Evolutionary conservation across 345 rosid genomes (phyloP).

Genomic region (Cardamine occulta): DNA sequence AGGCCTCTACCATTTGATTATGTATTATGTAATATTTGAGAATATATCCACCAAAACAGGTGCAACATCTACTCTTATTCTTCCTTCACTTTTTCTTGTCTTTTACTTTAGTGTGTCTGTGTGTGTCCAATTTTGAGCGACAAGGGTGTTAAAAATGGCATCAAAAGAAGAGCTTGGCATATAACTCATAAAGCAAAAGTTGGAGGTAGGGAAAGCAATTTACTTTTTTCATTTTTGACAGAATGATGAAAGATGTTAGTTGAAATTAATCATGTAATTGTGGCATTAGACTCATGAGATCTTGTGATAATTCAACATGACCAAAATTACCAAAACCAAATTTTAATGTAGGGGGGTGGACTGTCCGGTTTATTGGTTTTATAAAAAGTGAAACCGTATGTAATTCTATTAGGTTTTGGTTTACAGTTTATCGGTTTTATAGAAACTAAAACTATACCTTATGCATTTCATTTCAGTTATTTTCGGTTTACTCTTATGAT

Average conservation of each 20-base stretch:
- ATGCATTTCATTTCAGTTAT: too few species aligned
- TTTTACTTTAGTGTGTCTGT: background rate
- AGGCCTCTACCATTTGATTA: slow-evolving; percentile 12
- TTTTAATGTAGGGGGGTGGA: too few species aligned
- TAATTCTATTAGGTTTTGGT: too few species aligned
- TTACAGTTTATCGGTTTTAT: too few species aligned
- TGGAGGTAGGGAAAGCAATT: slow-evolving; percentile 10
- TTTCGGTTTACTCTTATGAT: too few species aligned
- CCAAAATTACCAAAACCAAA: background rate
- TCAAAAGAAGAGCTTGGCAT: slow-evolving; percentile 13
- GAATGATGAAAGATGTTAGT: background rate
- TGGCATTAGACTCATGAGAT: background rate
- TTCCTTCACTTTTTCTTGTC: background rate
- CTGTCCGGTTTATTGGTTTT: too few species aligned
- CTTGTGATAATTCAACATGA: background rate
- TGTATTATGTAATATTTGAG: slow-evolving; percentile 33
- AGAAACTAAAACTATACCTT: too few species aligned
- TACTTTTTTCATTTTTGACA: slow-evolving; percentile 6
- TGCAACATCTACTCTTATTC: background rate
- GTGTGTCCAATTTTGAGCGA: background rate
- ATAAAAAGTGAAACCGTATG: too few species aligned
- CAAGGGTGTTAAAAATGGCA: background rate
- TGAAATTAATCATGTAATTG: background rate
- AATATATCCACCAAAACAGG: slow-evolving; percentile 27
- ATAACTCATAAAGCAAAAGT: slow-evolving; percentile 6